Base-by-base conservation (phyloP, 2,329 filamentous ascomycete species). In the Fusarium marasasianum region DNA sequence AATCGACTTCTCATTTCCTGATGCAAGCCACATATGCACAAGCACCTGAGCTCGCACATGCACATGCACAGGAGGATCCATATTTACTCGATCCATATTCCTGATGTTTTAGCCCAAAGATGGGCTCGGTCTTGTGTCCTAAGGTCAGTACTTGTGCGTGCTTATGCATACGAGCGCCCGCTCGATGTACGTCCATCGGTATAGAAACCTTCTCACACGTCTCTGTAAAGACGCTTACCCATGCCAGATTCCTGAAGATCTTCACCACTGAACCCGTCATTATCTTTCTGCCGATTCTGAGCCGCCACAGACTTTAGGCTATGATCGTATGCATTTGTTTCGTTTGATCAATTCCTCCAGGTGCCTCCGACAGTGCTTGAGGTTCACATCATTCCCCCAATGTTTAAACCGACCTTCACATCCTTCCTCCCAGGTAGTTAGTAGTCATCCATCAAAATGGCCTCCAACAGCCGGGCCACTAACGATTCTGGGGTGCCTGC, bases 11-110 rank as follows among this genome's bases (percentile, higher is more conserved):
- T 78, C 76, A 78, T 78, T 74, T 78, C 73, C 61, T 62, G 48
- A 76, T 77, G 76, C 75, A 78, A 75, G 76, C 76, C 76, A 77
- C 72, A 65, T 56, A 75, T 68, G 72, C 72, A 74, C 73, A 66
- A 74, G 64, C 63, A 73, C 54, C 44, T 47, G 54, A 56, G 55
- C 62, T 73, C 44, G 43, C 47, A 66, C 63, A 69, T 56, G 66
- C 66, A 65, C 66, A 54, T 55, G 62, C 67, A 67, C 62, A 56
- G 20, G 54, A 70, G 44, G 41, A 73, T 55, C 47, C 66, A 57
- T 70, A 29, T 24, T 58, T 37, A 29, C 37, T 67, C 35, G 22
- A 63, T 55, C 51, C 59, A 65, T 63, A 48, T 43, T 51, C 38
- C 10, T 45, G 38, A 55, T 60, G 50, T 50, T 63, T 74, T 70